Conservation (phyloP, 768 basidiomycete genomes). For the Austroboletus festivus region DNA sequence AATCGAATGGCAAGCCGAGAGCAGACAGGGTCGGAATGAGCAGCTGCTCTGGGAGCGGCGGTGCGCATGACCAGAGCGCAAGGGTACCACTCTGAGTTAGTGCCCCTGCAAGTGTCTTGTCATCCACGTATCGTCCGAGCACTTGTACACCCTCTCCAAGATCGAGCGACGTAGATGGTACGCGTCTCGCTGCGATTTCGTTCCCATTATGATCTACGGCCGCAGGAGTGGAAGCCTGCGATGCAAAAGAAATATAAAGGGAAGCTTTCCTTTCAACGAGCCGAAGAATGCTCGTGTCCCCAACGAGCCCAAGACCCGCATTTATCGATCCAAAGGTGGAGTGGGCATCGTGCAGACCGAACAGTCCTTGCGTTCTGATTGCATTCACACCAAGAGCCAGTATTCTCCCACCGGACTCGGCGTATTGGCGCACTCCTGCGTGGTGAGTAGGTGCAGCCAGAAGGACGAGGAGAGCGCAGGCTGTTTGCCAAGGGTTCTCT, state of each 20-base stretch:
- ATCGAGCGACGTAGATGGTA: slow-evolving; percentile 16
- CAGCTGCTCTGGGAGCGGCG: slow-evolving; percentile 24
- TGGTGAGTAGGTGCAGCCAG: slow-evolving; percentile 48
- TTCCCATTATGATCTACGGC: slow-evolving; percentile 7
- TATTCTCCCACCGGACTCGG: slow-evolving; percentile 66
- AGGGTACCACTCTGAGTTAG: slow-evolving; percentile 23
- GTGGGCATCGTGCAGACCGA: slow-evolving; percentile 33
- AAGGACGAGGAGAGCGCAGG: slow-evolving; percentile 80
- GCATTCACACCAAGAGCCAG: slow-evolving; percentile 64
- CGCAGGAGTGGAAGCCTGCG: slow-evolving; percentile 8
- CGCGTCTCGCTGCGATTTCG: slow-evolving; percentile 5
- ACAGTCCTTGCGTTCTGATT: slow-evolving; percentile 44
- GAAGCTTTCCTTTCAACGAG: slow-evolving; percentile 22
- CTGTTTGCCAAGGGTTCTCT: slow-evolving; percentile 71
- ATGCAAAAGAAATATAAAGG: slow-evolving; percentile 27
- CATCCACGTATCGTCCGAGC: slow-evolving; percentile 20
- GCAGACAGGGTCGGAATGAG: slow-evolving; percentile 21
- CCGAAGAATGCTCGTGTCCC: slow-evolving; percentile 24
- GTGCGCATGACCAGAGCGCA: slow-evolving; percentile 30
- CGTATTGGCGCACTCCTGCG: slow-evolving; percentile 53
- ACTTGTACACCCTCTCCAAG: slow-evolving; percentile 12
- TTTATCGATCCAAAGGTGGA: slow-evolving; percentile 40
- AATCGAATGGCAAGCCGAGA: slow-evolving; percentile 24
- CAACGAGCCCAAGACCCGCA: slow-evolving; percentile 32
- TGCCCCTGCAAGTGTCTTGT: slow-evolving; percentile 21